phyloP scores from a whole-genome alignment of 306 rosid species.

The Prunus armeniaca region DNA sequence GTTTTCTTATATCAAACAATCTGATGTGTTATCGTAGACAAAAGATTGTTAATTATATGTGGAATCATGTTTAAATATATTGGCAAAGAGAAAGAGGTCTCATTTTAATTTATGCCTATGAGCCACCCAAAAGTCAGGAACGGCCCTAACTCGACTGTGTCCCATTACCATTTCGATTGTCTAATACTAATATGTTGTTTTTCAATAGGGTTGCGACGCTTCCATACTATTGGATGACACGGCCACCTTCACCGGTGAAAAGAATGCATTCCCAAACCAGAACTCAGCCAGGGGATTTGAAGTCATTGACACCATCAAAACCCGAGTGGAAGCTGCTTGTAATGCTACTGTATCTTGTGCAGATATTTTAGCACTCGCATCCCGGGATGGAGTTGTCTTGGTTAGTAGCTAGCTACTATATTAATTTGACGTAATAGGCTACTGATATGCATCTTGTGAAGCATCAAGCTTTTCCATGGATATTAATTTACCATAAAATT shows the following conservation, averaged over 20 bases:
- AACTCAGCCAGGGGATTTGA: slow-evolving; percentile 64
- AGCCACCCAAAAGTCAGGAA: no score
- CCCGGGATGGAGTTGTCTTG: slow-evolving; percentile 59
- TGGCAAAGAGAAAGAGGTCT: no score
- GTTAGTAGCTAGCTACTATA: slow-evolving; percentile 23
- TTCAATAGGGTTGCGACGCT: slow-evolving; percentile 70
- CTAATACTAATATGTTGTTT: not conserved
- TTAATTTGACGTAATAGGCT: not conserved
- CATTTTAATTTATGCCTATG: no score
- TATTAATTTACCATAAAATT: not conserved
- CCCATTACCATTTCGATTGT: not conserved
- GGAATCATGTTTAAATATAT: not conserved
- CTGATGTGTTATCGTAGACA: not conserved
- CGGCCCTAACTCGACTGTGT: no score
- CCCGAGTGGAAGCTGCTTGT: slow-evolving; percentile 66
- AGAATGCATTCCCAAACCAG: slow-evolving; percentile 56
- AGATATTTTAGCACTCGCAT: slow-evolving; percentile 75
- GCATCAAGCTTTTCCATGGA: no score
- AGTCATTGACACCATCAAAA: slow-evolving; percentile 72
- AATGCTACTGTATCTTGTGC: slow-evolving; percentile 73
- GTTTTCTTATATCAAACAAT: not conserved
- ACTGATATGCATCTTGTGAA: no score
- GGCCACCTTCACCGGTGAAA: slow-evolving; percentile 56
- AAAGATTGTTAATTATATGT: no score
- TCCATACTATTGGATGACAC: slow-evolving; percentile 68